Base-by-base conservation (phyloP, 1,139 yeast genomes). In the Sugiyamaella japonica region DNA sequence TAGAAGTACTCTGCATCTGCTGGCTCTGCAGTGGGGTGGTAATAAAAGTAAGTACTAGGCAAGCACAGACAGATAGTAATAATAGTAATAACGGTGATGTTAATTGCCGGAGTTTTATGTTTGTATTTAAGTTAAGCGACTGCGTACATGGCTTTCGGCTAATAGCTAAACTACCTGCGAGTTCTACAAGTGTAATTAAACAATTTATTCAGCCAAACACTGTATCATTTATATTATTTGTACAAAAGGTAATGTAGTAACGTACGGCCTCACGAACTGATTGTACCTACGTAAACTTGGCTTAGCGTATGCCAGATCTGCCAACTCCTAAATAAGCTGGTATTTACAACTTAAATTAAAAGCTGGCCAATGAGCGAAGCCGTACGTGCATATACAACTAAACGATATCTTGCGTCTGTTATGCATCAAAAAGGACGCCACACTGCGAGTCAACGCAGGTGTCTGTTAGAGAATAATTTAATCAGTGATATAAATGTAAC, bases 341-440 rank as follows among this genome's bases (percentile, higher is more conserved):
- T 38, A 23, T 20, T 20, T n/a, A 39, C 10, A 40, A 23, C 32
- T 40, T 40, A 40, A 40, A 40, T 40, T 40, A 40, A 40, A 38
- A 38, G 25, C 32, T 23, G 44, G 31, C 44, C 31, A 25, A 25
- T 25, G 12, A 10, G 44, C 23, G 15, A n/a, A n/a, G 16, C 10
- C 13, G 28, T 9, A 5, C 8, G 28, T 38, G 42, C 42, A 16
- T 17, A 20, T 3, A 38, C n/a, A 20, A 12, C 3, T 29, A 29
- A 29, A 29, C 34, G 34, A 29, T 12, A 31, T 32, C 39, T 20
- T 23, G 34, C 28, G 46, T 15, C 37, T 6, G 15, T 25, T 23
- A 20, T 10, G 13, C 12, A 10, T 31, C 36, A 31, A 10, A 10
- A 31, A n/a, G 36, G 36, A 31, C 36, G 36, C 12, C 36, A 13